phyloP scores from a whole-genome alignment of 2,329 filamentous ascomycete genomes.

The Trichoderma semiorbis region DNA sequence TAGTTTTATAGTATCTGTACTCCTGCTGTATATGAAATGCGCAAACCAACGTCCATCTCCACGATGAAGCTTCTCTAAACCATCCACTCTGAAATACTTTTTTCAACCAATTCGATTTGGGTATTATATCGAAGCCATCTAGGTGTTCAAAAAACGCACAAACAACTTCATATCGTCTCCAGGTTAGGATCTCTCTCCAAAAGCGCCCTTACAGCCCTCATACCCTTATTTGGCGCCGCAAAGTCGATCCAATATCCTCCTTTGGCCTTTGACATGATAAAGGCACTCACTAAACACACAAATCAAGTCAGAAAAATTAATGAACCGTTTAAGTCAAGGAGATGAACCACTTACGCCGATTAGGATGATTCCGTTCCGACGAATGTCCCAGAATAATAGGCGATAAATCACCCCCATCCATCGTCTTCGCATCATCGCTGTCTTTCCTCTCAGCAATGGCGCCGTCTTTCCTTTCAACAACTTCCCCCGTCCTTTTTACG shows the following conservation, averaged over 20 bases:
- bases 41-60: neutral
- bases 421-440: neutral
- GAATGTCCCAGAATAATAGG: constrained; percentile 21
- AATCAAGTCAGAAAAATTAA: neutral
- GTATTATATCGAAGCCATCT: neutral
- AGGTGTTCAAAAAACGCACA: neutral
- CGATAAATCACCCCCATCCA: neutral
- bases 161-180: constrained; percentile 15
- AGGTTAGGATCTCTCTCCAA: constrained; percentile 20
- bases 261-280: constrained; percentile 23
- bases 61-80: neutral
- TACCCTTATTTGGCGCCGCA: constrained; percentile 10
- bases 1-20: neutral
- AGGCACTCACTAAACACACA: neutral
- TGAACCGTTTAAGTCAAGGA: neutral
- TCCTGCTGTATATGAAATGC: neutral
- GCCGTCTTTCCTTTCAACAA: neutral
- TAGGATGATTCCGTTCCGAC: constrained; percentile 7
- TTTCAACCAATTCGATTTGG: neutral
- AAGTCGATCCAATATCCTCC: constrained; percentile 25
- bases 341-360: constrained; percentile 17
- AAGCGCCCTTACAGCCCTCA: constrained; percentile 18
- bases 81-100: neutral
- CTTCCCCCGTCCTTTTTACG: neutral
- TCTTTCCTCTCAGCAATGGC: neutral